These are phyloP conservation scores for Pseudopediastrum boryanum DNA, from an alignment of 139 green algal species.

Conservation along the genomic window DNA sequence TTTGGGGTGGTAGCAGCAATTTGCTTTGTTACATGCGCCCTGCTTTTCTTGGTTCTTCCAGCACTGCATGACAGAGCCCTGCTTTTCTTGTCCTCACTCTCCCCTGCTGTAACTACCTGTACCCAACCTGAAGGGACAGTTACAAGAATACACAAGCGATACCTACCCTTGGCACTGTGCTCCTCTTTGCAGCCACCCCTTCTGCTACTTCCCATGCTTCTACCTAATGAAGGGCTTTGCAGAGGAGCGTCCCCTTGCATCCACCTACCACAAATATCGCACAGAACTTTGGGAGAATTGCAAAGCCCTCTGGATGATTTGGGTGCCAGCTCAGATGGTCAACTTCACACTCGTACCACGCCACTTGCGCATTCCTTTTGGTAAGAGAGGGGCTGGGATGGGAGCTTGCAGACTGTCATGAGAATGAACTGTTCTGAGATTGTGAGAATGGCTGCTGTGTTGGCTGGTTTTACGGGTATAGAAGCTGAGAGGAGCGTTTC, in stretches of 20 bases:
- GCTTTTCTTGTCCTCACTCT: too few species aligned
- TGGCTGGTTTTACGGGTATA: neutral
- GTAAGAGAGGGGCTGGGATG: slow-evolving; percentile 19
- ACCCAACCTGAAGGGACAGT: too few species aligned
- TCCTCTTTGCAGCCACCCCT: slow-evolving; percentile 80
- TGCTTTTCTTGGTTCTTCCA: too few species aligned
- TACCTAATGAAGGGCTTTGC: slow-evolving; percentile 78
- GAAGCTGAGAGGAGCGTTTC: neutral
- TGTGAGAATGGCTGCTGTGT: too few species aligned
- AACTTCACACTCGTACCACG: slow-evolving; percentile 88
- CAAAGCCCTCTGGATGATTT: slow-evolving; percentile 87
- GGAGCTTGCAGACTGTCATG: neutral
- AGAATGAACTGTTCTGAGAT: neutral
- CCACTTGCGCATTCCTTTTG: slow-evolving; percentile 85
- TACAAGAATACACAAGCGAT: too few species aligned
- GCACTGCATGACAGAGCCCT: too few species aligned
- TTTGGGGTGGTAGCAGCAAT: too few species aligned
- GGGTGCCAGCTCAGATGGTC: slow-evolving; percentile 81
- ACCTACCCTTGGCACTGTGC: too few species aligned
- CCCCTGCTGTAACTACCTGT: too few species aligned
- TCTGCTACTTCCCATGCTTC: slow-evolving; percentile 90
- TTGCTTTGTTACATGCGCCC: too few species aligned
- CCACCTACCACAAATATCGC: slow-evolving; percentile 68
- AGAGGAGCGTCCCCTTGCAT: slow-evolving; percentile 51
- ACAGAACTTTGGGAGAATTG: slow-evolving; percentile 85